Evolutionary conservation across 768 basidiomycete genomes (phyloP), one percentile per base, ranked within the genome.

Genomic region (Collybiopsis luxurians): DNA sequence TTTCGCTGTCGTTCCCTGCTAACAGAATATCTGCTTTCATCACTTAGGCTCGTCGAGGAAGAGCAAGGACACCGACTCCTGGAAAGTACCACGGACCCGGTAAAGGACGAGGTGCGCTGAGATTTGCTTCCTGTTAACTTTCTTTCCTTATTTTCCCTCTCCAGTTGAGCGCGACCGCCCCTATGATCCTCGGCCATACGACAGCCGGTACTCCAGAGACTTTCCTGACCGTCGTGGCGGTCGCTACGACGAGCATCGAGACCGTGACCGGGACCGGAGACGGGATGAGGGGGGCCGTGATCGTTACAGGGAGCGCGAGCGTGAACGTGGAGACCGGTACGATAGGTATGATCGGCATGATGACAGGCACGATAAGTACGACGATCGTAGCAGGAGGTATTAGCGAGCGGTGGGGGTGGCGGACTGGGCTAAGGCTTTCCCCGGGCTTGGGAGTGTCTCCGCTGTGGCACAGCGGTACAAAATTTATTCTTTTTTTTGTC

Each of bases 51-150:
- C 89, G 93, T 48, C 88, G 92, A 63, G 92, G 89, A 56, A 87
- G 93, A 59, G 93, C 92, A n/a, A 81, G 93, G 61, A 91, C 93
- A 11, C 90, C 96, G 2, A 99, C 96, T 6, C 96, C 96, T 3
- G 96, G 96, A 27, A 76, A 89, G 52, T 99, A 99, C 81, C 92
- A 92, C 59, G 95, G 94, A 0, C 92, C 94, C 46, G 92, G 94
- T 42, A 94, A 95, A 74, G 81, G 90, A 40, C 73, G 76, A 57
- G 87, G 87, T 87, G 63, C 23, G 39, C 7, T 24, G 21, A 36
- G 36, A 10, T 43, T 13, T 6, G 13, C 26, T 49, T 12, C 21
- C 23, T 51, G 21, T 59, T 49, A 43, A 5, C 10, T 2, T 45
- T 34, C 62, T 58, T 21, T 56, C 50, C 59, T 6, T 9, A 4